phyloP scores from a whole-genome alignment of 2,329 filamentous ascomycete species.

The Diaporthe helianthi region DNA sequence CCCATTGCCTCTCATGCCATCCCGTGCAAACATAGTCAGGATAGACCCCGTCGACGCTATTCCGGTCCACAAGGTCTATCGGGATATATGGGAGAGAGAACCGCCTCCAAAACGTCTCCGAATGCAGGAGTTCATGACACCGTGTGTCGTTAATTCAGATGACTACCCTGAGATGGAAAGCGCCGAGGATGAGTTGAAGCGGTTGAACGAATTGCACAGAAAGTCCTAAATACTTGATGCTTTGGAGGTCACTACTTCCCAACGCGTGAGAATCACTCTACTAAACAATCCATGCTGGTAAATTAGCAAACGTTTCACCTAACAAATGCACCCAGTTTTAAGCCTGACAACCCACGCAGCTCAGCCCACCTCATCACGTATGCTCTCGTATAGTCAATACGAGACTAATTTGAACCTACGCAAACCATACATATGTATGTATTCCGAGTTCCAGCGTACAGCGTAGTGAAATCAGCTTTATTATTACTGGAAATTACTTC shows the following conservation, averaged over 20 bases:
- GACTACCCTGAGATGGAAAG: conserved; percentile 21
- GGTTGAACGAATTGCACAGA: not conserved
- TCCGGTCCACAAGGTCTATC: conserved; percentile 15
- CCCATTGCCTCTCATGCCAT: conserved; percentile 17
- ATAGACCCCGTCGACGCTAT: conserved; percentile 1
- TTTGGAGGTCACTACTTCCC: not conserved
- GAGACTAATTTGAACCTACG: not conserved
- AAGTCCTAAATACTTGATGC: not conserved
- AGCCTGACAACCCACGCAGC: not conserved
- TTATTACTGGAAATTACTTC: not conserved
- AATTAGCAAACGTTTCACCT: not conserved
- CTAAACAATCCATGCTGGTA: not conserved
- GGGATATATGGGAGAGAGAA: conserved; percentile 2
- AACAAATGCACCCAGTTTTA: not conserved
- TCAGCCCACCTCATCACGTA: too few species aligned
- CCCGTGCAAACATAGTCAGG: conserved; percentile 4
- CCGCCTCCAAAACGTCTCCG: not conserved
- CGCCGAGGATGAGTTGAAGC: conserved; percentile 5
- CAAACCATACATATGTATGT: not conserved
- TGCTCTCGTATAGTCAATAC: not conserved
- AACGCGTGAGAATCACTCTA: not conserved
- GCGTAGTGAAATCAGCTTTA: not conserved
- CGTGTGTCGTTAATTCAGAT: not conserved
- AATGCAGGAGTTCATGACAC: conserved; percentile 3
- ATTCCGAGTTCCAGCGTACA: not conserved